These are phyloP conservation scores for Penicillium goetzii DNA, from an alignment of 495 filamentous ascomycete genomes.

Conservation along the genomic window DNA sequence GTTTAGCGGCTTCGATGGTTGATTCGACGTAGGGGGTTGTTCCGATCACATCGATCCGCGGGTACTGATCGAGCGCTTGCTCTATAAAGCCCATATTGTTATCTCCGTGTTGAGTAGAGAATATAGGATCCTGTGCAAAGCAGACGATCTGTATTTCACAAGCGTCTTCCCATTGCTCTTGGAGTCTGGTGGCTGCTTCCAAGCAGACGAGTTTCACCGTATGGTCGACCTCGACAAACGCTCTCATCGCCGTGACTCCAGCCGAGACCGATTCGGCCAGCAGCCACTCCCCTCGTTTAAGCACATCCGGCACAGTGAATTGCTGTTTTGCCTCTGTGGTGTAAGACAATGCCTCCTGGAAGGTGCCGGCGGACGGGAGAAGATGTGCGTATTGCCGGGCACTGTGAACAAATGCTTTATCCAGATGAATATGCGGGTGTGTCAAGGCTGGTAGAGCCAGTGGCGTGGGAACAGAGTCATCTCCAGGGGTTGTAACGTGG, in stretches of 20 bases:
- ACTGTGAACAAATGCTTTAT: slow-evolving; percentile 71
- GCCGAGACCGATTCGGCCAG: slow-evolving; percentile 66
- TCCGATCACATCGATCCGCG: slow-evolving; percentile 62
- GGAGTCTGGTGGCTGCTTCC: slow-evolving; percentile 59
- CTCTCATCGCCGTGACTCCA: slow-evolving; percentile 72
- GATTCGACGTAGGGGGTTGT: slow-evolving; percentile 74
- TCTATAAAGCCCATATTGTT: slow-evolving; percentile 52
- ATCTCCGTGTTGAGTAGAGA: slow-evolving; percentile 55
- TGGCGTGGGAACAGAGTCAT: slow-evolving; percentile 18
- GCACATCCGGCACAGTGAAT: slow-evolving; percentile 63
- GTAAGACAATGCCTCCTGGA: slow-evolving; percentile 65
- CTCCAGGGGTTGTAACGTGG: slow-evolving; percentile 1
- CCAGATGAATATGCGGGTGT: slow-evolving; percentile 77
- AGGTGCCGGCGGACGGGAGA: slow-evolving; percentile 60
- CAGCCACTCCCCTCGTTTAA: slow-evolving; percentile 64
- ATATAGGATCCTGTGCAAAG: slow-evolving; percentile 74
- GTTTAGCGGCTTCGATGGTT: slow-evolving; percentile 47
- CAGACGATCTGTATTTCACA: slow-evolving; percentile 71
- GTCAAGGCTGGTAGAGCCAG: slow-evolving; percentile 60
- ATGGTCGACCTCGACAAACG: slow-evolving; percentile 75
- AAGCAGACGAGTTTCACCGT: slow-evolving; percentile 62
- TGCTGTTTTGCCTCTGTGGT: slow-evolving; percentile 64
- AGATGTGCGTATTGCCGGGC: slow-evolving; percentile 62
- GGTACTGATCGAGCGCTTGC: slow-evolving; percentile 42
- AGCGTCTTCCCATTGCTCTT: slow-evolving; percentile 54